Evolutionary conservation across 1,139 yeast species (phyloP).

Genomic region (Chernovozyma aurita): DNA sequence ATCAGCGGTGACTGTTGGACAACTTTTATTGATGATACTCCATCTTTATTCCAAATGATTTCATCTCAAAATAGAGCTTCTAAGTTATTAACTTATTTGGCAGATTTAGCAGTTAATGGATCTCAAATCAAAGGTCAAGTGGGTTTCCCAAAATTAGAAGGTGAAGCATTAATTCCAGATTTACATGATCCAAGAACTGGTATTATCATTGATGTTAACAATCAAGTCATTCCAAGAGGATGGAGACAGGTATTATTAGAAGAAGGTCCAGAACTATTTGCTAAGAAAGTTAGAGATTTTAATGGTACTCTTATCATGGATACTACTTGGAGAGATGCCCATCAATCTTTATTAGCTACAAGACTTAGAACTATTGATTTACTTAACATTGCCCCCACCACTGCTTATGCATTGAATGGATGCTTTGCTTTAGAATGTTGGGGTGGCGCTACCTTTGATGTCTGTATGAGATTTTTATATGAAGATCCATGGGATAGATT

Average conservation of each 20-base stretch:
- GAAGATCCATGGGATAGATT: conserved; percentile 99
- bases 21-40: conserved; percentile 97
- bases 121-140: conserved; percentile 92
- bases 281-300: conserved; percentile 77
- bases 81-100: conserved; percentile 82
- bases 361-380: conserved; percentile 94
- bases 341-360: conserved; percentile 96
- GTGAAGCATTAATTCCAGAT: conserved; percentile 72
- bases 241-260: conserved; percentile 87
- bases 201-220: conserved; percentile 51
- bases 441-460: conserved; percentile 99
- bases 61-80: conserved; percentile 96
- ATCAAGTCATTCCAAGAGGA: conserved; percentile 52
- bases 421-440: conserved; percentile 97
- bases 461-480: conserved; percentile 94
- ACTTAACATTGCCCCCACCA: conserved; percentile 86
- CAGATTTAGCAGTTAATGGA: conserved; percentile 92
- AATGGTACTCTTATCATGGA: conserved; percentile 92
- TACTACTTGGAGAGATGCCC: conserved; percentile 99
- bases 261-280: conserved; percentile 86
- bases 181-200: conserved; percentile 59
- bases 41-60: conserved; percentile 91
- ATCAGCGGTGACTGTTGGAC: conserved; percentile 94
- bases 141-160: conserved; percentile 78
- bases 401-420: conserved; percentile 85